Conservation (phyloP, 2,329 filamentous ascomycete species). For the Xylaria sp. region DNA sequence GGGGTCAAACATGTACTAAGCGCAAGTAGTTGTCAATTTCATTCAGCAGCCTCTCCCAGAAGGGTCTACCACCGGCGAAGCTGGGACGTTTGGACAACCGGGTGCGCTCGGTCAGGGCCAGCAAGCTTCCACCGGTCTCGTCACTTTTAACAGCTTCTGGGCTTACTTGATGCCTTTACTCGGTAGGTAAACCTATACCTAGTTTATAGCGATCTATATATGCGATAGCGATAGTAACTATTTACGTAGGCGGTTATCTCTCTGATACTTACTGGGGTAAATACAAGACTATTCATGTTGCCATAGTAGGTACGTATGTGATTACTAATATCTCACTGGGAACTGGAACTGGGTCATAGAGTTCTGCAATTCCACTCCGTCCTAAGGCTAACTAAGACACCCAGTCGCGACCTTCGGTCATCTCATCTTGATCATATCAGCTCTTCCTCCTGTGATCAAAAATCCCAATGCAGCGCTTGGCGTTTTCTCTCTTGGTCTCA, state of each 20-base stretch:
- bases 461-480: slow-evolving; percentile 62
- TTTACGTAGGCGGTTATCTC: slow-evolving; percentile 62
- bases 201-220: neutral
- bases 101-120: slow-evolving; percentile 65
- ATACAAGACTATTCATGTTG: slow-evolving; percentile 69
- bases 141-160: slow-evolving; percentile 50
- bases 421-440: slow-evolving; percentile 67
- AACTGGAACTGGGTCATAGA: no score
- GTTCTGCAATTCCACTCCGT: neutral
- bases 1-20: slow-evolving; percentile 8
- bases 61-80: slow-evolving; percentile 64
- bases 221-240: slow-evolving; percentile 6
- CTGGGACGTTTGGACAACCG: slow-evolving; percentile 53
- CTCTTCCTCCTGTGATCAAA: slow-evolving; percentile 67
- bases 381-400: slow-evolving; percentile 24
- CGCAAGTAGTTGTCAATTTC: slow-evolving; percentile 64
- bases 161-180: slow-evolving; percentile 49
- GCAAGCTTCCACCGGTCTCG: slow-evolving; percentile 45
- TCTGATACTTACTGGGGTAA: slow-evolving; percentile 69
- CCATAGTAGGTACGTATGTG: slow-evolving; percentile 30
- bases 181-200: slow-evolving; percentile 38
- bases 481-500: slow-evolving; percentile 68
- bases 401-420: slow-evolving; percentile 67
- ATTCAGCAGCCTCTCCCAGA: slow-evolving; percentile 48
- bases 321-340: no score